A percentile compares a stretch with the other conserved stretches of the same genome.
Evolutionary conservation across 176 grass and related monocot species (phyloP).

Genomic region (Hyparrhenia diplandra): DNA sequence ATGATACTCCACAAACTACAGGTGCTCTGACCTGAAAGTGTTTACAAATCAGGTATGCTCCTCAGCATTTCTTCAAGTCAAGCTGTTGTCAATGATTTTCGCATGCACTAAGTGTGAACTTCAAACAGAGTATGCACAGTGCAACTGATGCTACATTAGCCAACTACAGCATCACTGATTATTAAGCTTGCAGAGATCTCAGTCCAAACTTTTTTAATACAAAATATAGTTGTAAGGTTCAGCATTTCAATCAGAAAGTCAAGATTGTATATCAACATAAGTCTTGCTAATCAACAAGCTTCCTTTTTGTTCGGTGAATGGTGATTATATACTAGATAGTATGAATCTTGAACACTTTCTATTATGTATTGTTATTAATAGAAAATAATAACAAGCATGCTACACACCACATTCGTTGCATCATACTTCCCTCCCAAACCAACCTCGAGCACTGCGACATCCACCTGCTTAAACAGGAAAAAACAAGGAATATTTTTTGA

Average conservation of each 20-base stretch:
- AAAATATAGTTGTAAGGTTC: not conserved
- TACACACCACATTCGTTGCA: conserved; percentile 85
- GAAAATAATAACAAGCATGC: conserved; percentile 18
- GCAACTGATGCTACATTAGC: not conserved
- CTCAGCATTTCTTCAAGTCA: conserved; percentile 12
- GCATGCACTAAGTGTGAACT: not conserved
- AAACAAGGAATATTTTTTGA: not conserved
- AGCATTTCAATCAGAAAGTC: conserved; percentile 9
- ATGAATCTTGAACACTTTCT: no score
- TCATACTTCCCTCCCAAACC: conserved; percentile 97
- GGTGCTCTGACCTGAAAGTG: conserved; percentile 74
- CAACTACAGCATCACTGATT: not conserved
- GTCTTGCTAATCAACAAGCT: not conserved
- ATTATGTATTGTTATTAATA: not conserved
- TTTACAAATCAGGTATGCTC: conserved; percentile 13
- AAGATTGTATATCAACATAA: not conserved
- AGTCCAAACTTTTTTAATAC: not conserved
- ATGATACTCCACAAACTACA: conserved; percentile 92
- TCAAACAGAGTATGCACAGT: not conserved
- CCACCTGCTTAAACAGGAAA: conserved; percentile 60
- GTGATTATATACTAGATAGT: not conserved
- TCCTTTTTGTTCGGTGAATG: conserved; percentile 8
- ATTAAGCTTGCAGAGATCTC: conserved; percentile 3
- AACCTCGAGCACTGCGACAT: conserved; percentile 92
- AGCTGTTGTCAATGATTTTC: not conserved